Percentiles rank a stretch among this genome's conserved stretches.
phyloP scores from a whole-genome alignment of 805 yeast genomes.

The Yarrowia divulgata region DNA sequence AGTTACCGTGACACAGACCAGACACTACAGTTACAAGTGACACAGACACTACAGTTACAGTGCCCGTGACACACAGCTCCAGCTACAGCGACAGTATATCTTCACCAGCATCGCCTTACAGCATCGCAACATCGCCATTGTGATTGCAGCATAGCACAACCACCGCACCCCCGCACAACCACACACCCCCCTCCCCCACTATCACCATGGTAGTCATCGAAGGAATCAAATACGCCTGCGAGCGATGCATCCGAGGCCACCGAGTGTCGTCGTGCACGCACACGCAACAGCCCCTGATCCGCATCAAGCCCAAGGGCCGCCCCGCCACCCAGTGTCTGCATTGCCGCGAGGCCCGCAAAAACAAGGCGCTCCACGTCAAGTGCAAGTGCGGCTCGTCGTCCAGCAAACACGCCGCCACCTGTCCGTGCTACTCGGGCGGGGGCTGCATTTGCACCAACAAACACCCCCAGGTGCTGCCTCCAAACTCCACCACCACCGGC shows the following conservation, averaged over 20 bases:
- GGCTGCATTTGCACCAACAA: slow-evolving; percentile 38
- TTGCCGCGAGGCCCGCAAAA: slow-evolving; percentile 56
- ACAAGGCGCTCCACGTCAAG: slow-evolving; percentile 44
- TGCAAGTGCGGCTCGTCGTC: slow-evolving; percentile 49
- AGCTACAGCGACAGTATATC: neutral
- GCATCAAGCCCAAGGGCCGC: slow-evolving; percentile 96
- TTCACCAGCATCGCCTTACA: no score
- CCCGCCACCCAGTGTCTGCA: slow-evolving; percentile 92
- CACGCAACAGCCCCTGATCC: slow-evolving; percentile 85
- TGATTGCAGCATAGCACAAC: no score
- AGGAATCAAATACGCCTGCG: slow-evolving; percentile 96
- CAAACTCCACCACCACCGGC: slow-evolving; percentile 39
- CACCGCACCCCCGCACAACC: no score
- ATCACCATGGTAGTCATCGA: slow-evolving; percentile 80
- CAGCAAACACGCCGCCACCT: slow-evolving; percentile 41
- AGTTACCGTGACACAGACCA: neutral
- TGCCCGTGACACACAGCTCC: no score
- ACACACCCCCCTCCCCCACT: no score
- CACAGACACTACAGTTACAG: neutral
- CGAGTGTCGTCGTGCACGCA: slow-evolving; percentile 94
- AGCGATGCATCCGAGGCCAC: slow-evolving; percentile 94
- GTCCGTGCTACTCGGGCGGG: slow-evolving; percentile 44
- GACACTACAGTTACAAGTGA: neutral
- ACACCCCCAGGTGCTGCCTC: slow-evolving; percentile 34
- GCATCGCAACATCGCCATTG: no score